phyloP scores from a whole-genome alignment of 2,329 filamentous ascomycete species.

The Ophiostoma populinum region DNA sequence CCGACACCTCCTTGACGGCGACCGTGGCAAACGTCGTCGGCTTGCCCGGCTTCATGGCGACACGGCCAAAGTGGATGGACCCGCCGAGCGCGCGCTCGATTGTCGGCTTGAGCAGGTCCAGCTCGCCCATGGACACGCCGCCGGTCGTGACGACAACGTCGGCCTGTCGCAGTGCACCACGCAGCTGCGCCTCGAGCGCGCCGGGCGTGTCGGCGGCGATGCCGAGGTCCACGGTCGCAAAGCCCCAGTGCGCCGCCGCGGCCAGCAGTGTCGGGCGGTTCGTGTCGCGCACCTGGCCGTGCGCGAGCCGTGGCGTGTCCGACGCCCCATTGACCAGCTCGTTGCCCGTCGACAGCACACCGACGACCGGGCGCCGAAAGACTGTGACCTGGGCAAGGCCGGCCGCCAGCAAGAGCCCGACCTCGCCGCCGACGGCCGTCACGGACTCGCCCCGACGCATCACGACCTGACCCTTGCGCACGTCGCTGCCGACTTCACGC shows the following conservation, averaged over 20 bases:
- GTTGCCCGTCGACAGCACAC: slow-evolving; percentile 84
- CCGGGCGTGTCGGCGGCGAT: slow-evolving; percentile 63
- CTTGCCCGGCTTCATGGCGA: slow-evolving; percentile 96
- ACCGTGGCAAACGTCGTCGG: slow-evolving; percentile 93
- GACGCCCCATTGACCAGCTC: slow-evolving; percentile 73
- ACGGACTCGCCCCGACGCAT: slow-evolving; percentile 67
- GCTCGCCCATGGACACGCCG: slow-evolving; percentile 93
- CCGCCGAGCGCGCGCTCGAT: slow-evolving; percentile 81
- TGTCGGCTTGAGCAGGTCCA: slow-evolving; percentile 90
- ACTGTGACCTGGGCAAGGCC: slow-evolving; percentile 55
- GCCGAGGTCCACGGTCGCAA: slow-evolving; percentile 66
- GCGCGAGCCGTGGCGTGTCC: slow-evolving; percentile 29
- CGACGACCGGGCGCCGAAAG: slow-evolving; percentile 62
- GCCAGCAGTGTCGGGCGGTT: slow-evolving; percentile 80
- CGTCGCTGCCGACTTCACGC: slow-evolving; percentile 78
- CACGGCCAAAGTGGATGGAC: slow-evolving; percentile 88
- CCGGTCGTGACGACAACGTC: slow-evolving; percentile 85
- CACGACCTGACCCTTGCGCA: slow-evolving; percentile 50
- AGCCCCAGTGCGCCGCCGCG: slow-evolving; percentile 57
- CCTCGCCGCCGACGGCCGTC: slow-evolving; percentile 73
- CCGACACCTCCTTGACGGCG: slow-evolving; percentile 39
- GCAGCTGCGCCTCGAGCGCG: slow-evolving; percentile 59
- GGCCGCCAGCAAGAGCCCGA: slow-evolving; percentile 75
- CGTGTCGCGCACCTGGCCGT: slow-evolving; percentile 84
- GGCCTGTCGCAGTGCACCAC: slow-evolving; percentile 52